Base-by-base conservation (phyloP, 108 stramenopile species). In the Cyclotella choctawhatcheeana region DNA sequence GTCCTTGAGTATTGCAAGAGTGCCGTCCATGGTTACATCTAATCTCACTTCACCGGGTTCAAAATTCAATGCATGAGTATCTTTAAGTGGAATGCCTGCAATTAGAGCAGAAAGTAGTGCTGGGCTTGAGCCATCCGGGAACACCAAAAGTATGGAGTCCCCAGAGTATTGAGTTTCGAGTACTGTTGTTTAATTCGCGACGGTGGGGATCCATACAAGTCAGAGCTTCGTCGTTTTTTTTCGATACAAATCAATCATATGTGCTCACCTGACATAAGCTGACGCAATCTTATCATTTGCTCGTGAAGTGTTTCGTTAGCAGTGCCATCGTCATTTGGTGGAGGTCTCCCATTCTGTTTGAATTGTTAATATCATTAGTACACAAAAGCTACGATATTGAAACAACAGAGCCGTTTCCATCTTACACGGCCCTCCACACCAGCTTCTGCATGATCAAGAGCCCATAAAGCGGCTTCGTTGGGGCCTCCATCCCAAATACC, bases 251-350 rank as follows among this genome's bases (percentile, higher is more conserved):
- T n/a, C 18, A n/a, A 48, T 48, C 17, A 17, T 48, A n/a, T 2
- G 5, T 58, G 37, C 72, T 58, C 24, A 73, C 72, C 44, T 43
- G 77, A 82, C 76, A 84, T 75, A 7, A 87, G 56, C 48, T 88
- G 84, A 13, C 83, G 70, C 44, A 88, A 66, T 48, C 87, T 56
- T 22, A 68, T 71, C 17, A 82, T 52, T 63, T 85, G 82, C 40
- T 88, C 82, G 20, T 27, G 35, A 1, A 88, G 60, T 20, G 79
- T 84, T 71, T 88, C 87, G 37, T 78, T 73, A n/a, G 87, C 56
- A 5, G 87, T 88, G 13, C 87, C 84, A 62, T 88, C 87, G 12
- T 88, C 87, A 69, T 84, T 88, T 34, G 82, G 59, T 17, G 87
- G 87, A 44, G 82, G 84, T 35, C 66, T 67, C 8, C 84, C 86